Base-by-base conservation (phyloP, 139 green algal species). In the Pseudopediastrum boryanum region DNA sequence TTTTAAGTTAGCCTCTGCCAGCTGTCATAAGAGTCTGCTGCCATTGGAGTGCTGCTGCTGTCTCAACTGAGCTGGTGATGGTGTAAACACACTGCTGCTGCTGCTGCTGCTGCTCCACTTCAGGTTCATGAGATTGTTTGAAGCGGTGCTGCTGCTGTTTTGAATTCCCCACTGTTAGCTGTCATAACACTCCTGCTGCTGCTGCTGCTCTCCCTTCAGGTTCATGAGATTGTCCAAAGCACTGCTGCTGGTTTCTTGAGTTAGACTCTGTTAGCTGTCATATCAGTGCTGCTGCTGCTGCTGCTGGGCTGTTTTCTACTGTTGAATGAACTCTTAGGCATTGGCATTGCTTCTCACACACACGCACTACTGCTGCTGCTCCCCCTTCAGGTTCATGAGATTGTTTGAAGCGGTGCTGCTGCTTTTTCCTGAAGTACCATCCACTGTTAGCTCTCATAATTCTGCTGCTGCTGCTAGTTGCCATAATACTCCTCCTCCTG, bases 311-410 rank as follows among this genome's bases (percentile, higher is more conserved):
- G 50, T 25, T 21, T n/a, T n/a, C n/a, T n/a, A n/a, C n/a, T n/a
- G n/a, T n/a, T n/a, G n/a, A n/a, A n/a, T n/a, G n/a, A n/a, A n/a
- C n/a, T n/a, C n/a, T n/a, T n/a, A n/a, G n/a, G n/a, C n/a, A n/a
- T n/a, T n/a, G n/a, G n/a, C n/a, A 19, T 5, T 16, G 56, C 41
- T 8, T 25, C 46, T n/a, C 36, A 3, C 46, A 31, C 7, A 9
- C 10, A 25, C 56, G 23, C 8, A 21, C 27, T 65, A 23, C 65
- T 52, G 36, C 65, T 70, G 70, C 69, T 71, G 13, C 75, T 83
- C 0, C 33, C 78, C 8, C 91, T 95, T 68, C 89, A 98, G 88
- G 10, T 95, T 96, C 86, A 85, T 98, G 69, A 81, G 81, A 10
- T 16, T 58, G 19, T 58, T n/a, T 58, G 16, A 12, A 16, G 13